Evolutionary conservation across 805 yeast species (phyloP), one percentile per base, ranked within the genome.

Genomic region (Lachancea quebecensis): DNA sequence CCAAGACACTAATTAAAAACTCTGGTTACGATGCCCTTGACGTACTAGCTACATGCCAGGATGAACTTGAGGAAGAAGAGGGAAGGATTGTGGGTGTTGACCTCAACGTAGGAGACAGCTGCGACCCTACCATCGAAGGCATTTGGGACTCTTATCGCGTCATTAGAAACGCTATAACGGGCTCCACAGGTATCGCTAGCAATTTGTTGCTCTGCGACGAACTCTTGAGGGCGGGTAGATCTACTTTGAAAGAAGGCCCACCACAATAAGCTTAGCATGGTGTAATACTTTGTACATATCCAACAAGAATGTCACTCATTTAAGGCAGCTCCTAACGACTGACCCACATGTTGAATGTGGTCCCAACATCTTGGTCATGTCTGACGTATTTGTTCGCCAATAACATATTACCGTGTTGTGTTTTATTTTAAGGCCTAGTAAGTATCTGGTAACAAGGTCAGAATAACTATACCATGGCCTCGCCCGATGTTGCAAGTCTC

Each of bases 121-220:
- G 91, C 78, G 97, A 91, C 61, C 97, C 99, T 40, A 76, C 87
- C 7, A 76, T 85, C 44, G 96, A 87, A 62, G 99, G 99, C 50
- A 79, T 93, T 47, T 93, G 96, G 95, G 99, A 93, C 68, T 85
- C 95, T 21, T 93, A 78, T 71, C 75, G 99, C 54, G 99, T 93
- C 34, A 71, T 93, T 49, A 81, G 99, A 70, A 93, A 93, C 64
- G 95, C 96, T 9, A 73, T 93, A 44, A 80, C 89, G 41, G 82
- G 95, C 38, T 96, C 98, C 33, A 84, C 95, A 1, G 95, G 96
- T 44, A 93, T 93, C 58, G 91, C 99, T 1, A 82, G 93, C 51
- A 93, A 93, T 64, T 71, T 93, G 58, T 75, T 93, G 53, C 73
- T 93, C 51, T 93, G 99, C 72, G 99, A 93, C 69, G 99, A 93